phyloP scores from a whole-genome alignment of 306 rosid species.

The Dicorynia guianensis region DNA sequence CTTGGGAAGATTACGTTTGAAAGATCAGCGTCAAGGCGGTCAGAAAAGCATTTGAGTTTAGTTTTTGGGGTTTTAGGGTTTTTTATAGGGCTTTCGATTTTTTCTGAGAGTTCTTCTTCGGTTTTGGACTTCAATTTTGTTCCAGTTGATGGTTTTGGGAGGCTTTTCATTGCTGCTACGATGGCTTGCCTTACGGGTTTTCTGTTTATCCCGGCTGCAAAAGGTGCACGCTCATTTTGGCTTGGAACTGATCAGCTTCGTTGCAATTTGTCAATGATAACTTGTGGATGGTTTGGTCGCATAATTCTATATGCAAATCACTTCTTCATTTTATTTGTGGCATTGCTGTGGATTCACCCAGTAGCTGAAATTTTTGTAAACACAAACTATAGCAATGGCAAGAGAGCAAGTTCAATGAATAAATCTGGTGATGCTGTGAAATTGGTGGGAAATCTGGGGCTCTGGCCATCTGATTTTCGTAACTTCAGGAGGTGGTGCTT shows the following conservation, averaged over 20 bases:
- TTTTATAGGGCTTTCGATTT: slow-evolving; percentile 52
- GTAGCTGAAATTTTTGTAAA: slow-evolving; percentile 66
- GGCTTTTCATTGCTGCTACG: slow-evolving; percentile 54
- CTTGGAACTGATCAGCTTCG: slow-evolving; percentile 87
- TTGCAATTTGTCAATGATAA: slow-evolving; percentile 76
- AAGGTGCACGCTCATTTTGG: slow-evolving; percentile 77
- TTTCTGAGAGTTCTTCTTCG: slow-evolving; percentile 45
- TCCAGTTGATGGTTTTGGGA: slow-evolving; percentile 57
- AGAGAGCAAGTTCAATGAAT: slow-evolving; percentile 31
- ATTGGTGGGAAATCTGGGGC: slow-evolving; percentile 69
- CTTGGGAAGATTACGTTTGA: slow-evolving; percentile 62
- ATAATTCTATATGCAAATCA: slow-evolving; percentile 58
- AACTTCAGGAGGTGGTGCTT: slow-evolving; percentile 70
- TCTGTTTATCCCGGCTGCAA: slow-evolving; percentile 66
- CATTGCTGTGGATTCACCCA: slow-evolving; percentile 78
- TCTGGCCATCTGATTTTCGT: slow-evolving; percentile 55
- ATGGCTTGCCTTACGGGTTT: slow-evolving; percentile 66
- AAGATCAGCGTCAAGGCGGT: slow-evolving; percentile 79
- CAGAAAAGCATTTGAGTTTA: slow-evolving; percentile 80
- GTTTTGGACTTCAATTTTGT: slow-evolving; percentile 64
- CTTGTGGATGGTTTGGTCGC: slow-evolving; percentile 76
- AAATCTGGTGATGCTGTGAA: slow-evolving; percentile 53
- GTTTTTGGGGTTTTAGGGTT: slow-evolving; percentile 61
- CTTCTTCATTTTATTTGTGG: slow-evolving; percentile 46
- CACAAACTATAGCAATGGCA: slow-evolving; percentile 38